Percentiles rank a stretch among this genome's conserved stretches.
Conservation (phyloP, 2,329 filamentous ascomycete species). For the Cytospora piceae region DNA sequence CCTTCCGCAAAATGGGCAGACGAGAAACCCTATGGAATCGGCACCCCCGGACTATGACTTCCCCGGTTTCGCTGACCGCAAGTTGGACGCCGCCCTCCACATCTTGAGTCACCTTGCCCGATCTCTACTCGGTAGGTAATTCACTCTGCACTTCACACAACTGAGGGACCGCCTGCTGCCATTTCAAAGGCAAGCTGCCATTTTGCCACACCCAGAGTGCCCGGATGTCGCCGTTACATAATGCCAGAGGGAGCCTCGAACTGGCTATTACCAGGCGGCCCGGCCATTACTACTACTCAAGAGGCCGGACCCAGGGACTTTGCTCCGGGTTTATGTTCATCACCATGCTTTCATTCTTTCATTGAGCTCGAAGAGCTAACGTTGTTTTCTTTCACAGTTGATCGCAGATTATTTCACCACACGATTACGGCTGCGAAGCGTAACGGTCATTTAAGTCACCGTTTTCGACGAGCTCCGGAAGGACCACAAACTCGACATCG, state of each 20-base stretch:
- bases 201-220: neutral
- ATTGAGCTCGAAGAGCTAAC: constrained; percentile 7
- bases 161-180: neutral
- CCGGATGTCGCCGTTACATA: neutral
- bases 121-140: neutral
- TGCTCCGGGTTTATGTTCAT: neutral
- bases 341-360: neutral
- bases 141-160: neutral
- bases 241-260: neutral
- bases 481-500: neutral
- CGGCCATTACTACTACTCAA: neutral
- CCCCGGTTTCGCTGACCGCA: constrained; percentile 28
- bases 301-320: neutral
- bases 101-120: constrained; percentile 11
- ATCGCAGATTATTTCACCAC: neutral
- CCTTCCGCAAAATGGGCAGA: neutral
- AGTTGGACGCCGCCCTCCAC: constrained; percentile 22
- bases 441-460: constrained; percentile 21
- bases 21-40: neutral
- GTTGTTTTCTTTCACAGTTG: neutral
- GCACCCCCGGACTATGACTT: constrained; percentile 6
- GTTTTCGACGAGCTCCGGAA: neutral
- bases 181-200: neutral
- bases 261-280: too few relatives aligned
- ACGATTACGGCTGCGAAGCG: neutral